A percentile compares a stretch with the other conserved stretches of the same genome.
phyloP scores from a whole-genome alignment of 1,139 yeast genomes.

The Blastobotrys niveus region DNA sequence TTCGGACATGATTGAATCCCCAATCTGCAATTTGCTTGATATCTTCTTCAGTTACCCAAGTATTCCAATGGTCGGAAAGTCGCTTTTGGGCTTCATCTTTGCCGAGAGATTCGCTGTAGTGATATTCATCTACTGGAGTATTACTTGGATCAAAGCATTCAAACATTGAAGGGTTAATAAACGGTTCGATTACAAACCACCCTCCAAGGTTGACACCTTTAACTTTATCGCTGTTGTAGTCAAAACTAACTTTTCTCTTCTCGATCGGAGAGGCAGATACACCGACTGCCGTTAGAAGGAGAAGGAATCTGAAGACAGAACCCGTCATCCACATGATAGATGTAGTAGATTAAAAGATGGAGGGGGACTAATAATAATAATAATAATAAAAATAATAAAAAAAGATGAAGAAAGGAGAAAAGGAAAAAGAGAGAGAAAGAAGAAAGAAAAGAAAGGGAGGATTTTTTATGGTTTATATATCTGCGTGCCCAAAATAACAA shows the following conservation, averaged over 20 bases:
- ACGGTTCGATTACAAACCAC: constrained; percentile 82
- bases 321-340: too few relatives aligned
- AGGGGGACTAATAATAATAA: background rate
- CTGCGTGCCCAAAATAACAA: background rate
- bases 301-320: too few relatives aligned
- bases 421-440: constrained; percentile 1
- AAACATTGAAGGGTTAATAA: constrained; percentile 78
- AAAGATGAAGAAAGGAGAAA: background rate
- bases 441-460: background rate
- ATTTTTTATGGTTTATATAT: background rate
- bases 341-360: too few relatives aligned
- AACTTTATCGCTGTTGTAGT: constrained; percentile 49
- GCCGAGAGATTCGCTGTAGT: constrained; percentile 60
- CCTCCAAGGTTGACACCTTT: constrained; percentile 88
- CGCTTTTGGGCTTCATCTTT: constrained; percentile 47
- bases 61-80: constrained; percentile 66
- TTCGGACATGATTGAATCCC: constrained; percentile 82
- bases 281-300: background rate
- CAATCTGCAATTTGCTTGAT: constrained; percentile 52
- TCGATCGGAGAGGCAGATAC: constrained; percentile 11
- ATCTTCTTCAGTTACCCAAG: constrained; percentile 75
- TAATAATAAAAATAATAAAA: background rate
- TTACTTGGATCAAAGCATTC: constrained; percentile 41
- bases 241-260: constrained; percentile 27
- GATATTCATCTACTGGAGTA: constrained; percentile 80